Evolutionary conservation across 73 alveolate genomes (phyloP).

Genomic region (Paramecium pentaurelia): DNA sequence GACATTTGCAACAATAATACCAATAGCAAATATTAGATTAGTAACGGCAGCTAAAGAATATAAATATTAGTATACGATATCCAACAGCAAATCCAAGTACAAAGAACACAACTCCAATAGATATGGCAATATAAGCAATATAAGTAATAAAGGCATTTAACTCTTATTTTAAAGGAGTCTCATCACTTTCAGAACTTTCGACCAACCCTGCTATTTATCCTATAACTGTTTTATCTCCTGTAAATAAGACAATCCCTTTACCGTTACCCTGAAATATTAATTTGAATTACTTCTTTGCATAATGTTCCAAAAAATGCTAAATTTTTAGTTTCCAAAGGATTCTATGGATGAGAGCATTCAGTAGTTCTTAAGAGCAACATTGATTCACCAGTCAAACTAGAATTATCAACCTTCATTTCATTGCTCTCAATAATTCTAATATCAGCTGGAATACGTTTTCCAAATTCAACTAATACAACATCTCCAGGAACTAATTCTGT

Average conservation of each 20-base stretch:
- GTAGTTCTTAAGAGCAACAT: constrained; percentile 77
- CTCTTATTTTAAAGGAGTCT: constrained; percentile 86
- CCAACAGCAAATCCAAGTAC: constrained; percentile 78
- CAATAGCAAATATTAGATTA: constrained; percentile 71
- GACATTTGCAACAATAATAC: constrained; percentile 89
- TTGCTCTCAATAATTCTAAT: constrained; percentile 74
- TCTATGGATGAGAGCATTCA: constrained; percentile 69
- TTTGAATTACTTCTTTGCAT: constrained; percentile 67
- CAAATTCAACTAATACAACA: constrained; percentile 64
- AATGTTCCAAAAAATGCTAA: constrained; percentile 88
- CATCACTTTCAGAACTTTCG: constrained; percentile 75
- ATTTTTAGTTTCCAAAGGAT: constrained; percentile 52
- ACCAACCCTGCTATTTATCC: constrained; percentile 94
- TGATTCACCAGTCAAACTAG: constrained; percentile 95
- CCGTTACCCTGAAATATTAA: constrained; percentile 75
- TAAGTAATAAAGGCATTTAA: constrained; percentile 82
- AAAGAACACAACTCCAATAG: constrained; percentile 83
- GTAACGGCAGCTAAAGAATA: constrained; percentile 51
- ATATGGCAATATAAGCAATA: constrained; percentile 85
- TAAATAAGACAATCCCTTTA: constrained; percentile 86
- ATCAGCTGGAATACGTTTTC: constrained; percentile 83
- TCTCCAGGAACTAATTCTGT: constrained; percentile 79
- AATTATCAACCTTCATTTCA: constrained; percentile 89
- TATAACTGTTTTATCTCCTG: constrained; percentile 89
- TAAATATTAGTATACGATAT: constrained; percentile 72